Evolutionary conservation across 1,284 basidiomycete genomes (phyloP).

Genomic region (Xerocomus nothofagi): DNA sequence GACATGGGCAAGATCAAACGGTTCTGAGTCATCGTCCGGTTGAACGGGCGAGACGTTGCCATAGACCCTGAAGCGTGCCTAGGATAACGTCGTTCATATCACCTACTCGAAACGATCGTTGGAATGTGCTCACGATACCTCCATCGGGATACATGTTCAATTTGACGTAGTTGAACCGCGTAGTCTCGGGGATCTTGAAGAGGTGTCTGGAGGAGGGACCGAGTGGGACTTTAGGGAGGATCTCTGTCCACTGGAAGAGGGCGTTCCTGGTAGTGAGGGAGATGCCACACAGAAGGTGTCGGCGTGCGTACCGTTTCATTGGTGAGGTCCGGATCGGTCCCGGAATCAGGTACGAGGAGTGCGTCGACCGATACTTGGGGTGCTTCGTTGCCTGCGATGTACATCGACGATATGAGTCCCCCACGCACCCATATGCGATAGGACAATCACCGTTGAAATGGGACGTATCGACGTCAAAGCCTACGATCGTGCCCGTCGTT

Average conservation of each 20-base stretch:
- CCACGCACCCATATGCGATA: not conserved
- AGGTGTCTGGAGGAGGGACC: conserved; percentile 87
- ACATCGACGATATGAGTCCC: not conserved
- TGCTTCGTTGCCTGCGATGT: conserved; percentile 80
- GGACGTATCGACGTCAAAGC: conserved; percentile 95
- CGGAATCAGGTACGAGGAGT: conserved; percentile 50
- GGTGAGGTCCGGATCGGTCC: conserved; percentile 41
- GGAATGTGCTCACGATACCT: conserved; percentile 69
- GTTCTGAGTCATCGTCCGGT: conserved; percentile 47
- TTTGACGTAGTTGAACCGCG: conserved; percentile 78
- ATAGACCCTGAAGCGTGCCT: conserved; percentile 89
- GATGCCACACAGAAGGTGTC: not conserved
- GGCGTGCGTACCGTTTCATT: conserved; percentile 52
- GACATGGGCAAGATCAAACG: conserved; percentile 88
- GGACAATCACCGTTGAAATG: conserved; percentile 79
- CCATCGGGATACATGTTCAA: conserved; percentile 97
- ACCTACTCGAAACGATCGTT: not conserved
- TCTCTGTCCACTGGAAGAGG: conserved; percentile 71
- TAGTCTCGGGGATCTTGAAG: conserved; percentile 67
- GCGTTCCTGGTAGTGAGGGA: not conserved
- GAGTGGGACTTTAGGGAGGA: conserved; percentile 73
- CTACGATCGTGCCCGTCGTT: conserved; percentile 72
- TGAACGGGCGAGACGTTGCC: conserved; percentile 72
- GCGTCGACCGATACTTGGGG: conserved; percentile 77
- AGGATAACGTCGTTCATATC: conserved; percentile 9